phyloP scores from a whole-genome alignment of 352 stramenopile species.

The Saprolegnia diclina region DNA sequence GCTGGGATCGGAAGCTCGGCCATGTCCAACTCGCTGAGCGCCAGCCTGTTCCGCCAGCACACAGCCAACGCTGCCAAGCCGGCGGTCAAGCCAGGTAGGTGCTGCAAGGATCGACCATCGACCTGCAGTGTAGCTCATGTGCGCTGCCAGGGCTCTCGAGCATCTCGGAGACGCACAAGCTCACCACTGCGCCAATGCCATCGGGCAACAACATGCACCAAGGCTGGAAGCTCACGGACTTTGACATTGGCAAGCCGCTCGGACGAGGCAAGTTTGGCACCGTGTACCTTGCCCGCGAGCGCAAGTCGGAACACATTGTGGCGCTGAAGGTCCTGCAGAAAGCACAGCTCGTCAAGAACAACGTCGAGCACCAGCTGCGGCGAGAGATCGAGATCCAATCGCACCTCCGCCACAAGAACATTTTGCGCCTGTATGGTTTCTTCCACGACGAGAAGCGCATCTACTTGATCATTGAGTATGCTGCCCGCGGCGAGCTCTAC shows the following conservation, averaged over 20 bases:
- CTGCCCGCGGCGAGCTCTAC: slow-evolving; percentile 97
- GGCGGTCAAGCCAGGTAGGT: not conserved
- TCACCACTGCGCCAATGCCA: not conserved
- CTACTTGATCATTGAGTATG: slow-evolving; percentile 99
- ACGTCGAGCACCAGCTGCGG: slow-evolving; percentile 97
- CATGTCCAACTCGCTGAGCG: slow-evolving; percentile 26
- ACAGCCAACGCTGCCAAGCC: slow-evolving; percentile 15
- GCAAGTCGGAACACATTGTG: slow-evolving; percentile 97
- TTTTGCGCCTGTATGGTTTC: slow-evolving; percentile 97
- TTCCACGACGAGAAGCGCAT: slow-evolving; percentile 98
- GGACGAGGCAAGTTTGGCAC: slow-evolving; percentile 98
- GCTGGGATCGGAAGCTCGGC: not conserved
- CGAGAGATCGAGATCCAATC: slow-evolving; percentile 99
- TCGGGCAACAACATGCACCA: not conserved
- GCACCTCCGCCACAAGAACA: slow-evolving; percentile 95
- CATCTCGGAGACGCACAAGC: slow-evolving; percentile 19
- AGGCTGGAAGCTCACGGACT: slow-evolving; percentile 93
- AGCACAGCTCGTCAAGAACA: slow-evolving; percentile 94
- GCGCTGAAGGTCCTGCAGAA: slow-evolving; percentile 99
- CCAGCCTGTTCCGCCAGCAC: slow-evolving; percentile 8
- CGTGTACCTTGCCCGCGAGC: slow-evolving; percentile 98
- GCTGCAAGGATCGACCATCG: not conserved
- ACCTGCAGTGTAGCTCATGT: not conserved
- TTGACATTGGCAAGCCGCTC: slow-evolving; percentile 98
- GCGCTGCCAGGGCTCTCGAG: not conserved